Conservation (phyloP, 345 rosid genomes). For the Salix viminalis region DNA sequence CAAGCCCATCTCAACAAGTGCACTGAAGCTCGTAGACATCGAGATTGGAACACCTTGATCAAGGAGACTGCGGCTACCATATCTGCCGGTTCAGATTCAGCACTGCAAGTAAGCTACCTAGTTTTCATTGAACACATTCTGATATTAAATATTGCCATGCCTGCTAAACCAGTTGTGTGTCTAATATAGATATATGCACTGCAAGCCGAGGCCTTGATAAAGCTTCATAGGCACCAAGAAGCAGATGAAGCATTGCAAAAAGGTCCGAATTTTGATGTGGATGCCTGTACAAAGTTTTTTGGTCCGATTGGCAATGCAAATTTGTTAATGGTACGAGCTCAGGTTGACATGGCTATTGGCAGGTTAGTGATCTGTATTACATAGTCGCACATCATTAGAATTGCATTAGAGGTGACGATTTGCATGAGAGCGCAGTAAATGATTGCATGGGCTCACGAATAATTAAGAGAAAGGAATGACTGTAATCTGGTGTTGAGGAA, state of each 20-base stretch:
- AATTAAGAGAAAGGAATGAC: neutral
- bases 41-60: slow-evolving; percentile 71
- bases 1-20: slow-evolving; percentile 57
- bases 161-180: neutral
- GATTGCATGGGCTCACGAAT: neutral
- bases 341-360: slow-evolving; percentile 76
- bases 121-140: neutral
- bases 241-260: slow-evolving; percentile 55
- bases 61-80: slow-evolving; percentile 55
- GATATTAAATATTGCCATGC: neutral
- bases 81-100: slow-evolving; percentile 76
- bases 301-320: slow-evolving; percentile 75
- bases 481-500: slow-evolving; percentile 11
- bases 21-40: slow-evolving; percentile 53
- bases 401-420: neutral
- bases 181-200: slow-evolving; percentile 56
- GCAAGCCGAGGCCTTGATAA: slow-evolving; percentile 87
- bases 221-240: slow-evolving; percentile 66
- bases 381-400: neutral
- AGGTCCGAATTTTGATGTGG: slow-evolving; percentile 58
- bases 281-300: slow-evolving; percentile 59
- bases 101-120: slow-evolving; percentile 50
- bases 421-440: neutral
- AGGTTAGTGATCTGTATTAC: slow-evolving; percentile 45
- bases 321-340: slow-evolving; percentile 65